Base-by-base conservation (phyloP, 225 moss, liverwort and hornwort genomes). In the Bryoerythrophyllum caledonicum region DNA sequence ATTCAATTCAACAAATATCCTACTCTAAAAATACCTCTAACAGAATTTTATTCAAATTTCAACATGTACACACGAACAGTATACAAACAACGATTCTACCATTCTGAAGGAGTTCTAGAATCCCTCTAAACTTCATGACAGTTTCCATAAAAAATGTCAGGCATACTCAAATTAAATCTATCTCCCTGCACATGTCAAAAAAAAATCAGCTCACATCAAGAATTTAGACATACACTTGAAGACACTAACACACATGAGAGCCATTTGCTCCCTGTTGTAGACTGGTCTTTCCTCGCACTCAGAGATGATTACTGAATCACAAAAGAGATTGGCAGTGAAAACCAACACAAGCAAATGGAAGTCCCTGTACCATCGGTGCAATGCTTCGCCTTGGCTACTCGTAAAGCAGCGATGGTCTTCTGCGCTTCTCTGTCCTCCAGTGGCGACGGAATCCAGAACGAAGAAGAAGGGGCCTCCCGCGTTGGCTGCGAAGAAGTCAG, bases 401-500 rank as follows among this genome's bases (percentile, higher is more conserved):
- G 71, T 32, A 73, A 61, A 59, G 83, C 88, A 46, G 88, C 84
- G 20, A 76, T 0, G 14, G 1, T 57, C 65, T 44, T 68, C 12
- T 16, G 66, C 61, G 70, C 43, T 16, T 58, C 80, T 14, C 12
- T 16, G 1, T 8, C 67, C 77, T 88, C 88, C 23, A 81, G 59
- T 41, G 79, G 78, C 15, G 99, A 95, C 4, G 95, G 88, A 64
- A 99, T 92, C 64, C 78, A 87, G 58, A 92, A 85, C 51, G 66
- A 76, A 51, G 63, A 14, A 34, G 26, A 43, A 5, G 44, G 69
- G 25, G 74, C 41, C 49, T 79, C 51, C 17, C 41, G 49, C 30
- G 81, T 32, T 32, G 4, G 70, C 49, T 75, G 69, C 15, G 71
- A 58, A 44, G 71, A 58, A 44, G 71, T 82, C 74, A 90, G 74